phyloP scores from a whole-genome alignment of 2,329 filamentous ascomycete genomes.

The Colletotrichum chlorophyti region DNA sequence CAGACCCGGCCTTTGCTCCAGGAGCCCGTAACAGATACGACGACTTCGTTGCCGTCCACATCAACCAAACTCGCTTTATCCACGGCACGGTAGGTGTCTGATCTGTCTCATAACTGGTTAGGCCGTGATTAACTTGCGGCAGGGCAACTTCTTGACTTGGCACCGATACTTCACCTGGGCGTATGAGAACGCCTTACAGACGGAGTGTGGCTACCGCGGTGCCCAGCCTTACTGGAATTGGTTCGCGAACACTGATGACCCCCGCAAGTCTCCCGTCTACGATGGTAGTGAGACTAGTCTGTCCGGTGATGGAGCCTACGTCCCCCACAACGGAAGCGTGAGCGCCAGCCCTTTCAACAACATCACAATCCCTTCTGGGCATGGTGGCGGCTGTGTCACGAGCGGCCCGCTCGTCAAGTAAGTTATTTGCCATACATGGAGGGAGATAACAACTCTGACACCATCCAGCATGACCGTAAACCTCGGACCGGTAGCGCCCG shows the following conservation, averaged over 20 bases:
- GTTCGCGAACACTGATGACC: conserved; percentile 36
- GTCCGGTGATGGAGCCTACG: conserved; percentile 44
- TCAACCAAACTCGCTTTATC: conserved; percentile 22
- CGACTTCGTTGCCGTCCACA: conserved; percentile 31
- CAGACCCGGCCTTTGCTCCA: conserved; percentile 3
- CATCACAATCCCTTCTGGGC: conserved; percentile 41
- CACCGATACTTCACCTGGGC: conserved; percentile 27
- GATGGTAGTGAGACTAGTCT: conserved; percentile 47
- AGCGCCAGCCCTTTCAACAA: conserved; percentile 30
- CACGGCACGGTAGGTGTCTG: conserved; percentile 13
- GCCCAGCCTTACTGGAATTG: conserved; percentile 44
- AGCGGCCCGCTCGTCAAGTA: conserved; percentile 39
- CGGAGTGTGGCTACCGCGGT: conserved; percentile 30
- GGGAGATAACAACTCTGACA: not conserved
- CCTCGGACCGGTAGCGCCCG: conserved; percentile 37
- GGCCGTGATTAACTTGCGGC: not conserved
- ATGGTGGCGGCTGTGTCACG: conserved; percentile 42
- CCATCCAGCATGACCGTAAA: conserved; percentile 33
- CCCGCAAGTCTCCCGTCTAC: conserved; percentile 44
- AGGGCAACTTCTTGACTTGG: conserved; percentile 28
- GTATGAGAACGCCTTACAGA: conserved; percentile 26
- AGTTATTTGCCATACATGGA: conserved; percentile 30
- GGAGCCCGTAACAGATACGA: conserved; percentile 27
- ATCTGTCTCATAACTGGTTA: not conserved
- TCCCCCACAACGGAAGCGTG: conserved; percentile 34